Evolutionary conservation across 1,139 yeast species (phyloP), one percentile per base, ranked within the genome.

Genomic region (Hanseniaspora sp.): DNA sequence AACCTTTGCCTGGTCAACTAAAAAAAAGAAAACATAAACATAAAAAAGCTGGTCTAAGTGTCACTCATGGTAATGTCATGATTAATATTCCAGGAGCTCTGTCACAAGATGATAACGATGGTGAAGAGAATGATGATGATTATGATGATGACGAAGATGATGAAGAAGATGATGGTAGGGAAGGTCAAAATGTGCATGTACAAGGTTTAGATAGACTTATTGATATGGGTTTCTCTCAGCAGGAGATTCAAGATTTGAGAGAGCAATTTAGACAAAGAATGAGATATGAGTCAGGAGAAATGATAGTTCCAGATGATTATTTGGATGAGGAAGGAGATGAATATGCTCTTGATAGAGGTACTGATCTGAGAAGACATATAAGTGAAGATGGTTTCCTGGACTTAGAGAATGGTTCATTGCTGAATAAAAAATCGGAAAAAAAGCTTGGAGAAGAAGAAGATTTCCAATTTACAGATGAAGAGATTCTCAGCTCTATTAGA

Each of bases 131-230:
- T 0, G 76, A 84, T 0, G 41, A 48, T 6, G 31, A 48, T 6
- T 12, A 44, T 11, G 48, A 51, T n/a, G 40, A 51, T 44, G 35
- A 38, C 23, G 53, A 49, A 7, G 37, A 44, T 8, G 48, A 51
- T 5, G 42, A 45, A 3, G 53, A 49, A n/a, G 53, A 49, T 18
- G 47, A 51, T 35, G 46, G 54, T 1, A 29, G 47, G 5, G 54
- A 51, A 29, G 54, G 54, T 11, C 54, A 51, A 12, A 51, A 51
- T 33, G 88, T 92, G 1, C 87, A 85, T 49, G 85, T 85, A 7
- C 77, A 83, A 12, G 96, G 96, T 3, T 86, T 88, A 67, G 96
- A 88, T 67, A 70, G 96, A 49, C 72, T 88, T 56, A 73, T 90
- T 34, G 79, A 79, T 46, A 92, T 90, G 53, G 96, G 96, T 8